These are phyloP conservation scores for Agrocybe pediades DNA, from an alignment of 768 basidiomycete genomes.

Conservation along the genomic window DNA sequence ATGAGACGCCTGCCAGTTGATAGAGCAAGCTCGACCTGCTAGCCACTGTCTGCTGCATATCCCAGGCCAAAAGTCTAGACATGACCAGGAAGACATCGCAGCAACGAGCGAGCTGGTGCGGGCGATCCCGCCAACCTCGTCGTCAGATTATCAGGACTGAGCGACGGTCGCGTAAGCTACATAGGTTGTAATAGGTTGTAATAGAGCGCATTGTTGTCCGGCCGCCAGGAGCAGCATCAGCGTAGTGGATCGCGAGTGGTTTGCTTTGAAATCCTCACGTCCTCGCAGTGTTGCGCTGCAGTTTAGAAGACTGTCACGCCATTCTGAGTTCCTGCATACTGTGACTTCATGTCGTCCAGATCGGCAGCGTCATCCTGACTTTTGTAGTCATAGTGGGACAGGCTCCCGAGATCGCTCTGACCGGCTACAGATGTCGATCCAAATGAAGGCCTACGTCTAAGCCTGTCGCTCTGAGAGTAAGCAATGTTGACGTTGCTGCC, in stretches of 20 bases:
- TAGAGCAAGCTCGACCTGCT: neutral
- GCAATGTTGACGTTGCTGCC: slow-evolving; percentile 61
- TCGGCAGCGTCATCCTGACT: slow-evolving; percentile 84
- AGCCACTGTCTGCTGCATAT: neutral
- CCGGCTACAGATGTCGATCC: slow-evolving; percentile 69
- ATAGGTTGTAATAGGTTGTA: neutral
- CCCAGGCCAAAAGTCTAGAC: neutral
- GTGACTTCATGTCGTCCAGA: slow-evolving; percentile 85
- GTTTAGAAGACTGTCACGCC: slow-evolving; percentile 84
- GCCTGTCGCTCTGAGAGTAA: slow-evolving; percentile 89
- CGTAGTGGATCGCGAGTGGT: neutral
- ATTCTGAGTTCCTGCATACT: slow-evolving; percentile 83
- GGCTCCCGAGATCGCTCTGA: slow-evolving; percentile 75
- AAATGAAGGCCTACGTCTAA: slow-evolving; percentile 77
- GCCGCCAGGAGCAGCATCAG: slow-evolving; percentile 2
- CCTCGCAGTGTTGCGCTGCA: neutral
- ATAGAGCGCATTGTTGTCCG: too few relatives aligned
- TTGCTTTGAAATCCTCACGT: neutral
- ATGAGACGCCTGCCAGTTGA: neutral
- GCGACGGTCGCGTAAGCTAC: neutral
- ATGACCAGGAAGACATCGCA: neutral
- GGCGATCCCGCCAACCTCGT: neutral
- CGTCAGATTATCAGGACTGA: neutral
- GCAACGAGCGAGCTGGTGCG: neutral
- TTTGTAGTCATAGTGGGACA: slow-evolving; percentile 84